Percentiles rank a stretch among this genome's conserved stretches.
Evolutionary conservation across 2,329 filamentous ascomycete genomes (phyloP).

Genomic region (Pyrenophora graminea): DNA sequence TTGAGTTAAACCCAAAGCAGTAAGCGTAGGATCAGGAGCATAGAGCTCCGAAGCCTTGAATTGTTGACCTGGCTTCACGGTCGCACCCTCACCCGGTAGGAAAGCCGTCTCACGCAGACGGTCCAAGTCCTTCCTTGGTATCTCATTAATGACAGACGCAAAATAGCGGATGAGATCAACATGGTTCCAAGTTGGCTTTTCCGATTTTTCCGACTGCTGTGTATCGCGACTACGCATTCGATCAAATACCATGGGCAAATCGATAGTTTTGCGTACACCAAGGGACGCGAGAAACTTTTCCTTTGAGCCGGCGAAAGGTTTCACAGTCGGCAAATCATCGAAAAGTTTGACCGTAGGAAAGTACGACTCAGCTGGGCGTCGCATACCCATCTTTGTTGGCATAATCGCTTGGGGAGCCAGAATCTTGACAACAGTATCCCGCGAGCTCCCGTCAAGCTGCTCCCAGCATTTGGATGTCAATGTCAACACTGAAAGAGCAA

Average conservation of each 20-base stretch:
- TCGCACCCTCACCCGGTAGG: constrained; percentile 67
- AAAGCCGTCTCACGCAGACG: constrained; percentile 78
- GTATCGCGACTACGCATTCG: constrained; percentile 70
- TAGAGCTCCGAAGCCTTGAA: constrained; percentile 45
- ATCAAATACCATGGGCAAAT: constrained; percentile 90
- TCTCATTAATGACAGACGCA: constrained; percentile 85
- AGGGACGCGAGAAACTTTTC: constrained; percentile 84
- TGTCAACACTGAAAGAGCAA: constrained; percentile 75
- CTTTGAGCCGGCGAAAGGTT: constrained; percentile 74
- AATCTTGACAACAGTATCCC: constrained; percentile 65
- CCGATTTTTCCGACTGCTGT: constrained; percentile 44
- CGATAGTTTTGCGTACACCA: constrained; percentile 92
- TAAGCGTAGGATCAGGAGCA: constrained; percentile 40
- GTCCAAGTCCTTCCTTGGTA: constrained; percentile 78
- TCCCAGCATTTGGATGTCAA: constrained; percentile 93
- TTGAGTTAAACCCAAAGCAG: constrained; percentile 45
- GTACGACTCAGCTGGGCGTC: constrained; percentile 80
- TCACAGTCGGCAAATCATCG: constrained; percentile 84
- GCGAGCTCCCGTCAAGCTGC: constrained; percentile 68
- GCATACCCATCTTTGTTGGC: constrained; percentile 91
- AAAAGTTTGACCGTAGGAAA: constrained; percentile 94
- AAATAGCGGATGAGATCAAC: constrained; percentile 94
- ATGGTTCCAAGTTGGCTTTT: constrained; percentile 77
- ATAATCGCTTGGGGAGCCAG: constrained; percentile 74
- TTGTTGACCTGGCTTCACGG: constrained; percentile 34